Evolutionary conservation across 1,139 yeast species (phyloP).

Genomic region (Pichia sp.): DNA sequence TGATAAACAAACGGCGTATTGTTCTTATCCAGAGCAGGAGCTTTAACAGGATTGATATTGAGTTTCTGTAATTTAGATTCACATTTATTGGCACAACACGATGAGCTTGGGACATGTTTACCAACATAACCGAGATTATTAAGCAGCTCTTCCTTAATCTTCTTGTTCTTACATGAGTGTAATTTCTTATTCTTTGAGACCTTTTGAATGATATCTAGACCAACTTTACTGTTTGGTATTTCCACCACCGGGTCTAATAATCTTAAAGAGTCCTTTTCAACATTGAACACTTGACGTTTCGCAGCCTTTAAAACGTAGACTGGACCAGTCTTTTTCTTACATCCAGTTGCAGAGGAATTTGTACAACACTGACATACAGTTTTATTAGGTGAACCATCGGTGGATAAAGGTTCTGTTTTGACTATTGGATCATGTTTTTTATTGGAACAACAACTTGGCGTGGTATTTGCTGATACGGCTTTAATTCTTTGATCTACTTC

Average conservation of each 20-base stretch:
- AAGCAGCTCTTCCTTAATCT: slow-evolving; percentile 9
- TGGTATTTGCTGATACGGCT: background rate
- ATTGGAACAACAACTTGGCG: background rate
- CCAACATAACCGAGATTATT: slow-evolving; percentile 11
- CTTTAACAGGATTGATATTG: background rate
- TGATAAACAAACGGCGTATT: slow-evolving; percentile 5
- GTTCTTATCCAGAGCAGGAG: background rate
- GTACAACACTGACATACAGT: slow-evolving; percentile 13
- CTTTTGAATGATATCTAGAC: slow-evolving; percentile 29
- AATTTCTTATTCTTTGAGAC: slow-evolving; percentile 18
- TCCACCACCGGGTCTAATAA: slow-evolving; percentile 34
- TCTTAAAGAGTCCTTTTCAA: slow-evolving; percentile 39
- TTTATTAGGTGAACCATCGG: background rate
- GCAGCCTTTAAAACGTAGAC: slow-evolving; percentile 48
- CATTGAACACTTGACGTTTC: slow-evolving; percentile 50
- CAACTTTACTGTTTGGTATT: slow-evolving; percentile 31
- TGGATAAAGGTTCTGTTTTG: background rate
- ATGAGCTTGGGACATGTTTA: background rate
- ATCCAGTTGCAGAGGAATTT: background rate
- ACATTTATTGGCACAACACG: slow-evolving; percentile 2
- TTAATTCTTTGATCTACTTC: background rate
- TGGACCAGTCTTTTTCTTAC: slow-evolving; percentile 26
- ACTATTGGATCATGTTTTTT: background rate
- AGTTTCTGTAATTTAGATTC: background rate
- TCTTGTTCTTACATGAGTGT: slow-evolving; percentile 12